These are phyloP conservation scores for Exophiala alcalophila DNA, from an alignment of 2,329 filamentous ascomycete species.

Conservation along the genomic window DNA sequence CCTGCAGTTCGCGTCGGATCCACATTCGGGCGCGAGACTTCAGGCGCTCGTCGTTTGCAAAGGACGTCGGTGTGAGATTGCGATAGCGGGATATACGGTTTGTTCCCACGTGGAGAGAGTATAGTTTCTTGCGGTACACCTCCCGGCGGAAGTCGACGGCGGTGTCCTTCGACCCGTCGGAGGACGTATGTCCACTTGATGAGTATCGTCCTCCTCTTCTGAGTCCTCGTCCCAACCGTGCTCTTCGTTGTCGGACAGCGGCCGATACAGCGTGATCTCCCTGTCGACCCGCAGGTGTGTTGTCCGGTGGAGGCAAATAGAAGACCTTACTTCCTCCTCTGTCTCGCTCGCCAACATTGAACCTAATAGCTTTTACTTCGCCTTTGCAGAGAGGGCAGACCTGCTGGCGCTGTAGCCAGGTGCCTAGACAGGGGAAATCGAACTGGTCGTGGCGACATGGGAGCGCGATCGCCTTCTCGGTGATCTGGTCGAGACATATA, in stretches of 20 bases:
- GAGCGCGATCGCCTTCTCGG: conserved; percentile 66
- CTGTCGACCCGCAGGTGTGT: conserved; percentile 10
- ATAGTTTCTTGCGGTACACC: conserved; percentile 70
- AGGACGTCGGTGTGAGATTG: conserved; percentile 66
- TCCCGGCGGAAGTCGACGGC: conserved; percentile 62
- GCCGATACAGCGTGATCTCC: background rate
- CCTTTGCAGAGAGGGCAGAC: conserved; percentile 76
- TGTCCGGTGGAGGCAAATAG: conserved; percentile 34
- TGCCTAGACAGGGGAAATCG: conserved; percentile 79
- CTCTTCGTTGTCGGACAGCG: conserved; percentile 12
- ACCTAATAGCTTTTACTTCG: conserved; percentile 59
- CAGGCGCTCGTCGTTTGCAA: conserved; percentile 63
- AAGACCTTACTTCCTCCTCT: conserved; percentile 26
- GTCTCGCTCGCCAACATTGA: conserved; percentile 52
- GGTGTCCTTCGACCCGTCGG: conserved; percentile 30
- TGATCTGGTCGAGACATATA: conserved; percentile 77
- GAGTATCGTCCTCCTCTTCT: conserved; percentile 15
- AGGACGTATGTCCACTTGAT: conserved; percentile 20
- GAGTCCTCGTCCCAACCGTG: conserved; percentile 11
- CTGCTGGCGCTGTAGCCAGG: conserved; percentile 71
- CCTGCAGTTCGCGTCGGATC: conserved; percentile 77
- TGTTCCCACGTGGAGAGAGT: conserved; percentile 76
- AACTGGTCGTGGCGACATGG: conserved; percentile 80
- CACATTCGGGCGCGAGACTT: conserved; percentile 75
- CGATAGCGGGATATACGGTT: conserved; percentile 74